phyloP scores from a whole-genome alignment of 2,329 filamentous ascomycete species.

The Xenosphaeropsis pyriputrescens region DNA sequence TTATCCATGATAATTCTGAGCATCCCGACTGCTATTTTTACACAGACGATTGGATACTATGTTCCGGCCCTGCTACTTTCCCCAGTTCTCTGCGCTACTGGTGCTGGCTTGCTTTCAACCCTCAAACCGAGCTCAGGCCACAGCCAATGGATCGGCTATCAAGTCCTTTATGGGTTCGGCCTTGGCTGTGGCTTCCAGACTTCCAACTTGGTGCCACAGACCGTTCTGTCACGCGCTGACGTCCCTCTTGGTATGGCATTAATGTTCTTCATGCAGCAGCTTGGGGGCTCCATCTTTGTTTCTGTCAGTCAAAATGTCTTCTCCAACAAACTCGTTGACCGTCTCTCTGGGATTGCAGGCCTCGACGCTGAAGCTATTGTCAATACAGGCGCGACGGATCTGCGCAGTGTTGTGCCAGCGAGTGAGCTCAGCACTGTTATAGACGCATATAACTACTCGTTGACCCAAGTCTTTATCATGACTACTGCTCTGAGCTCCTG shows the following conservation, averaged over 20 bases:
- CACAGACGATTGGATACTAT: constrained; percentile 38
- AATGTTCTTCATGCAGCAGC: constrained; percentile 39
- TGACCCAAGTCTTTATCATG: constrained; percentile 38
- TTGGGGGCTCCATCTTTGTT: constrained; percentile 39
- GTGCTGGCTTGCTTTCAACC: constrained; percentile 36
- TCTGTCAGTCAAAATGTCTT: constrained; percentile 34
- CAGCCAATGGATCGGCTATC: constrained; percentile 39
- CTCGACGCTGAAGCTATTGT: constrained; percentile 26
- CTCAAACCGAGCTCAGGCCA: constrained; percentile 28
- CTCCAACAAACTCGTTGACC: constrained; percentile 10
- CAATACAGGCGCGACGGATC: constrained; percentile 36
- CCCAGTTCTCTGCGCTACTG: constrained; percentile 21
- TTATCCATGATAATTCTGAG: constrained; percentile 14
- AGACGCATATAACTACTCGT: constrained; percentile 36
- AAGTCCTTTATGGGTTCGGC: constrained; percentile 36
- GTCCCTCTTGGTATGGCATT: constrained; percentile 35
- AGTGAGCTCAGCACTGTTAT: constrained; percentile 36
- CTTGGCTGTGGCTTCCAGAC: constrained; percentile 42
- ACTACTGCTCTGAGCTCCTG: constrained; percentile 29
- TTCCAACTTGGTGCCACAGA: constrained; percentile 37
- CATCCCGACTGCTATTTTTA: constrained; percentile 19
- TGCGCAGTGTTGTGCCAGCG: constrained; percentile 34
- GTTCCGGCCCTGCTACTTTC: constrained; percentile 37
- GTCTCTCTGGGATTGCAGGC: constrained; percentile 19
- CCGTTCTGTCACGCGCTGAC: constrained; percentile 31